phyloP scores from a whole-genome alignment of 176 grass and related monocot species.

The Lolium rigidum region DNA sequence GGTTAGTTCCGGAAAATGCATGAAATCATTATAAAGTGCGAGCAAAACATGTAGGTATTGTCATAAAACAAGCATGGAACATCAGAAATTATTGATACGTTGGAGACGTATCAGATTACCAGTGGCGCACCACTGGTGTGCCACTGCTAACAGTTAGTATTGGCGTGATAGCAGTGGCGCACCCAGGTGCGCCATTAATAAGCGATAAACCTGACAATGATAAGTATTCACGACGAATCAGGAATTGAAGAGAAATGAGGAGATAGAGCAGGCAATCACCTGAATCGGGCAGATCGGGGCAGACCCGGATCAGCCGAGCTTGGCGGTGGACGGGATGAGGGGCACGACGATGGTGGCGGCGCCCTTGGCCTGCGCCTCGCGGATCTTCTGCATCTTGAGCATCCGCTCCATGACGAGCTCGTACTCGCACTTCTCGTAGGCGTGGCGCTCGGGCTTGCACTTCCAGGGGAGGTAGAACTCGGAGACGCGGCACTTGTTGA shows the following conservation, averaged over 20 bases:
- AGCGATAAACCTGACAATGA: too few species aligned
- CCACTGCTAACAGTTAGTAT: too few species aligned
- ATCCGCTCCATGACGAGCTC: constrained; percentile 99
- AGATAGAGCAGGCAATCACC: constrained; percentile 30
- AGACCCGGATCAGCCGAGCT: constrained; percentile 73
- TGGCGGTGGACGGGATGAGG: constrained; percentile 72
- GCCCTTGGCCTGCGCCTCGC: constrained; percentile 69
- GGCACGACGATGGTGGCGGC: constrained; percentile 50
- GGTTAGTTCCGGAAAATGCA: too few species aligned
- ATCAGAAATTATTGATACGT: too few species aligned
- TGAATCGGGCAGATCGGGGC: constrained; percentile 46
- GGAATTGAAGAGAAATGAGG: not conserved
- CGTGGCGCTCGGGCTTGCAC: constrained; percentile 95
- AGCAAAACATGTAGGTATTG: too few species aligned
- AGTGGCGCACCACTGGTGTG: too few species aligned
- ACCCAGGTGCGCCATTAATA: too few species aligned
- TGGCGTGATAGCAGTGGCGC: too few species aligned
- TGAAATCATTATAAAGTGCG: too few species aligned
- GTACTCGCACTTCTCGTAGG: constrained; percentile 99
- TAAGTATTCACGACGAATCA: not conserved
- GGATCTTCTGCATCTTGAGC: constrained; percentile 99
- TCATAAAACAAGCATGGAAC: too few species aligned
- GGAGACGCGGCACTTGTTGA: constrained; percentile 93
- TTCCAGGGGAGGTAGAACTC: constrained; percentile 99
- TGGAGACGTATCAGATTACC: too few species aligned